Percentiles rank a stretch among this genome's conserved stretches.
phyloP scores from a whole-genome alignment of 371 early-diverging fungal genomes.

The Coemansia sp. region DNA sequence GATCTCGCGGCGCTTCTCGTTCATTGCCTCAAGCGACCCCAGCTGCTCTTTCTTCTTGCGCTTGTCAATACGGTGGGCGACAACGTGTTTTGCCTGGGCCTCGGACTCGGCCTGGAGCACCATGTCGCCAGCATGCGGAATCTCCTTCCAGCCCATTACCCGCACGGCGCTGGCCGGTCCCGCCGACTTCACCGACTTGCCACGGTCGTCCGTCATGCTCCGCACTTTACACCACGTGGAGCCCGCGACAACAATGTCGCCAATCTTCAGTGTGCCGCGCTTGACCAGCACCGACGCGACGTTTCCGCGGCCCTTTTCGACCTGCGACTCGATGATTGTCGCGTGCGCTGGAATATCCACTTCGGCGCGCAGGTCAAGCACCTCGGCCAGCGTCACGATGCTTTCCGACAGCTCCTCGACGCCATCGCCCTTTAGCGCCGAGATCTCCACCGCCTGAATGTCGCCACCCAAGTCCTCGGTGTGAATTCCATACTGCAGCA shows the following conservation, averaged over 20 bases:
- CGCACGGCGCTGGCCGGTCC: conserved; percentile 86
- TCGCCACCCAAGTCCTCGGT: conserved; percentile 96
- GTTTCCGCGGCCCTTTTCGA: conserved; percentile 81
- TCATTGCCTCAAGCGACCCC: conserved; percentile 71
- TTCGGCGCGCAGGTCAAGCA: conserved; percentile 84
- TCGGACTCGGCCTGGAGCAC: conserved; percentile 73
- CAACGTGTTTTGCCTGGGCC: conserved; percentile 75
- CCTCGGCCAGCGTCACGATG: conserved; percentile 81
- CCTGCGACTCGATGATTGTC: conserved; percentile 83
- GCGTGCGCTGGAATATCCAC: conserved; percentile 72
- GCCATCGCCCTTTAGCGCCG: conserved; percentile 83
- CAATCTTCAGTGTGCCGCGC: conserved; percentile 79
- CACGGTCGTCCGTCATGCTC: conserved; percentile 76
- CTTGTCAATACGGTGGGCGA: conserved; percentile 65
- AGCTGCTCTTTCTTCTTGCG: conserved; percentile 62
- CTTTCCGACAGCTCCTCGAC: conserved; percentile 87
- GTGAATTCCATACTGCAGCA: conserved; percentile 77
- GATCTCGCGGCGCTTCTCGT: conserved; percentile 66
- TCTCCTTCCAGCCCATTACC: conserved; percentile 90
- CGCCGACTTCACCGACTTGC: conserved; percentile 70
- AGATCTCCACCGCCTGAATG: conserved; percentile 84
- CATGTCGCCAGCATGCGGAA: conserved; percentile 89
- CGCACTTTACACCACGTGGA: conserved; percentile 88
- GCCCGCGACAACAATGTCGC: conserved; percentile 80
- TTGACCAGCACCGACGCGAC: conserved; percentile 85